Conservation (phyloP, 257 asterid species). For the Fraxinus americana region DNA sequence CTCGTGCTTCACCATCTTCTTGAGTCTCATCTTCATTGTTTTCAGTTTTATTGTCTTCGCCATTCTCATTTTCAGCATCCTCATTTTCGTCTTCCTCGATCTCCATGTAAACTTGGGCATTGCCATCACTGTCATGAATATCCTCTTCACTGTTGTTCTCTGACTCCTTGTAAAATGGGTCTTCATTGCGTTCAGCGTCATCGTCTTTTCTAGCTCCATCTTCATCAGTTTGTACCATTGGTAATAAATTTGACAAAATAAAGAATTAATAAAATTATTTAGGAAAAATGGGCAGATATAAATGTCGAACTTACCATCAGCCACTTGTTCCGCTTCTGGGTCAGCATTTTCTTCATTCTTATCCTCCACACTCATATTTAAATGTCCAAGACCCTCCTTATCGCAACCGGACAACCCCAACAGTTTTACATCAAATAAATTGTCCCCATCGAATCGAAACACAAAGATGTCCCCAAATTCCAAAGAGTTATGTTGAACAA, state of each 20-base stretch:
- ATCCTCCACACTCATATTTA: background rate
- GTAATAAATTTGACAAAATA: background rate
- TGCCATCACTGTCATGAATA: no score
- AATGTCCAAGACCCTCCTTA: background rate
- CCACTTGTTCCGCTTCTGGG: background rate
- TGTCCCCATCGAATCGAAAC: background rate
- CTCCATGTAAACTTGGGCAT: no score
- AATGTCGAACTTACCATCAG: background rate
- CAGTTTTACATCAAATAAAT: background rate
- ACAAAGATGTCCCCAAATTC: background rate
- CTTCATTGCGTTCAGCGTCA: no score
- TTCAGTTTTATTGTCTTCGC: no score
- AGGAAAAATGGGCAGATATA: background rate
- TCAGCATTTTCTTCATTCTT: background rate
- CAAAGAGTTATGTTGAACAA: background rate
- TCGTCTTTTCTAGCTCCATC: no score
- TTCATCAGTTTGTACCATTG: background rate
- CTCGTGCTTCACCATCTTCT: no score
- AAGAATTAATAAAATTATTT: background rate
- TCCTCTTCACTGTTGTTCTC: no score
- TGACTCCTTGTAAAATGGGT: no score
- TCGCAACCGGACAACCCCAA: background rate
- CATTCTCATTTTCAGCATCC: no score
- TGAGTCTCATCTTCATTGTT: no score
- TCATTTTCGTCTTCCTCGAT: no score